Evolutionary conservation across 2,329 filamentous ascomycete genomes (phyloP).

Genomic region (Sclerotinia sclerotiorum): DNA sequence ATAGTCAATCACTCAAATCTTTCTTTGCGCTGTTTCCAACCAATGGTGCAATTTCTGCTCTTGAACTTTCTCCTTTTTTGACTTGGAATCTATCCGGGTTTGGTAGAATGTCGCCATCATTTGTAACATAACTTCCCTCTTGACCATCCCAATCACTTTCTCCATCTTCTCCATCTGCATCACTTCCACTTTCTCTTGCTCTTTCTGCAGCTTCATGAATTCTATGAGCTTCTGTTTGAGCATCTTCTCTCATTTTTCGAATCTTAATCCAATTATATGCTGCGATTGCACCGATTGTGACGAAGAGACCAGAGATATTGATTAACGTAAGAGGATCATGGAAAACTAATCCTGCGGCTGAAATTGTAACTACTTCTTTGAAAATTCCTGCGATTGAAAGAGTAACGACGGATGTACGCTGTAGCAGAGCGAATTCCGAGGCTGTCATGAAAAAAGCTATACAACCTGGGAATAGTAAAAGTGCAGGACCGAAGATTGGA

Average conservation of each 20-base stretch:
- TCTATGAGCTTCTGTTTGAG: constrained; percentile 52
- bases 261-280: constrained; percentile 97
- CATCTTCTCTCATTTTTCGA: constrained; percentile 79
- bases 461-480: constrained; percentile 84
- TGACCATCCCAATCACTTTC: constrained; percentile 36
- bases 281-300: constrained; percentile 83
- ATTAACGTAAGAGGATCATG: constrained; percentile 82
- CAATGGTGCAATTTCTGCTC: constrained; percentile 10
- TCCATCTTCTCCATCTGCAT: constrained; percentile 32
- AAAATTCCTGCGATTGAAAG: constrained; percentile 97
- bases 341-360: constrained; percentile 82
- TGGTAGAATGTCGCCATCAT: constrained; percentile 38
- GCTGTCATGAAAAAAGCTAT: constrained; percentile 97
- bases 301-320: constrained; percentile 82
- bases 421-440: constrained; percentile 90
- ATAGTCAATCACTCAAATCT: constrained; percentile 21
- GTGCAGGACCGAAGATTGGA: constrained; percentile 60
- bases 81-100: constrained; percentile 21
- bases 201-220: constrained; percentile 24
- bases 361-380: constrained; percentile 97
- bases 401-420: constrained; percentile 94
- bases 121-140: constrained; percentile 34
- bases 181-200: constrained; percentile 28
- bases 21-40: constrained; percentile 8
- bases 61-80: constrained; percentile 22